phyloP scores from a whole-genome alignment of 768 basidiomycete genomes.

The Sporobolomyces roseus region DNA sequence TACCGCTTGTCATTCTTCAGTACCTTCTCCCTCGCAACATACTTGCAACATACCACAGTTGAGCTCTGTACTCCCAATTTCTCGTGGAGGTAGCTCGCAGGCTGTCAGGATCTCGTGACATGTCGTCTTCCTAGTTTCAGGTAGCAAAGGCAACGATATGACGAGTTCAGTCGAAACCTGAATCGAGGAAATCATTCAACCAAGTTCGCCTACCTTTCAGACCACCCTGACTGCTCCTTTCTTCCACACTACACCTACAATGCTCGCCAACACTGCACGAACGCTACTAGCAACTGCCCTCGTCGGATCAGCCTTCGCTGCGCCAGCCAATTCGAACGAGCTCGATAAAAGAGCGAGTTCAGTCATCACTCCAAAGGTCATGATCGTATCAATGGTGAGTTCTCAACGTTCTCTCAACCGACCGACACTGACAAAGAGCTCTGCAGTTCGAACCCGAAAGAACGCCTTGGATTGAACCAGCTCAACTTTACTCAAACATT shows the following conservation, averaged over 20 bases:
- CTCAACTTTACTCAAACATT: slow-evolving; percentile 49
- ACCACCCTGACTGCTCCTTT: too few relatives aligned
- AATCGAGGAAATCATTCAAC: not conserved
- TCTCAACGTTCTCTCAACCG: too few relatives aligned
- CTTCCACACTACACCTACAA: not conserved
- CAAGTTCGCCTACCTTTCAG: too few relatives aligned
- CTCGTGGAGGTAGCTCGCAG: too few relatives aligned
- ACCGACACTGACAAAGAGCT: not conserved
- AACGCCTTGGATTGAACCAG: slow-evolving; percentile 42
- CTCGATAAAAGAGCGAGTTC: not conserved
- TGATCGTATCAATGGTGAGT: slow-evolving; percentile 8
- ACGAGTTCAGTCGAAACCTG: not conserved
- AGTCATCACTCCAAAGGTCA: slow-evolving; percentile 6
- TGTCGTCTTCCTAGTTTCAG: too few relatives aligned
- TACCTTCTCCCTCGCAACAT: too few relatives aligned
- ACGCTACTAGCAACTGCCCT: not conserved
- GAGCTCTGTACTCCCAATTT: too few relatives aligned
- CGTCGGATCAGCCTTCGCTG: not conserved
- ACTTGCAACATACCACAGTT: too few relatives aligned
- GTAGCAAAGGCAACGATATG: too few relatives aligned
- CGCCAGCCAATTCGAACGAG: not conserved
- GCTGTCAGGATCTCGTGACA: too few relatives aligned
- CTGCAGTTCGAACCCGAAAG: slow-evolving; percentile 43
- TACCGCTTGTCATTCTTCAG: too few relatives aligned
- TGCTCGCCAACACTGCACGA: not conserved